These are phyloP conservation scores for Strigomonas culicis DNA, from an alignment of 208 protist genomes.

Conservation along the genomic window DNA sequence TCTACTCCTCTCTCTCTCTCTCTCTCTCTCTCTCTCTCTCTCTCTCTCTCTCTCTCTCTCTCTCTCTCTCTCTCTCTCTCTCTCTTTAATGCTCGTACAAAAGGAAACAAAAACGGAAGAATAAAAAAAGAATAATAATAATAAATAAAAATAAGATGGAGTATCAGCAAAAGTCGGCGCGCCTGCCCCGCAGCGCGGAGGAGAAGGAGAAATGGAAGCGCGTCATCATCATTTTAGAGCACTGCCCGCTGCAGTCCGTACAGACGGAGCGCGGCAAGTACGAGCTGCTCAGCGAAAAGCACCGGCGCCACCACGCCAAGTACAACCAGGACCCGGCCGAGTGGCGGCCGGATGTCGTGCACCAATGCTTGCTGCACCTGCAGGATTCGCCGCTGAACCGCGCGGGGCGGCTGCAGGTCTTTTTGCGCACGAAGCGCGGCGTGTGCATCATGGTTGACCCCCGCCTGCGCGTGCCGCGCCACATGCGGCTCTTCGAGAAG, in stretches of 20 bases:
- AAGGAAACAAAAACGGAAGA: background rate
- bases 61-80: background rate
- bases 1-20: slow-evolving; percentile 4
- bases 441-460: slow-evolving; percentile 96
- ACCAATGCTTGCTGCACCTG: slow-evolving; percentile 98
- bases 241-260: slow-evolving; percentile 90
- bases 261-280: slow-evolving; percentile 92
- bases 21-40: background rate
- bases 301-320: slow-evolving; percentile 93
- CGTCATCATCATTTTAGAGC: slow-evolving; percentile 95
- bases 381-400: slow-evolving; percentile 98
- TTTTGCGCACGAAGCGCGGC: slow-evolving; percentile 96
- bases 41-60: background rate
- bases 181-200: slow-evolving; percentile 77
- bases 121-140: background rate
- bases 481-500: slow-evolving; percentile 97
- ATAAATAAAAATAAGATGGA: slow-evolving; percentile 44
- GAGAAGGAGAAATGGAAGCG: slow-evolving; percentile 88
- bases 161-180: slow-evolving; percentile 77
- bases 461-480: slow-evolving; percentile 96
- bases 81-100: background rate
- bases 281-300: slow-evolving; percentile 97
- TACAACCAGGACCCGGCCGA: slow-evolving; percentile 92
- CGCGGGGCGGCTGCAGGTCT: slow-evolving; percentile 96
- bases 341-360: slow-evolving; percentile 97